Percentiles rank a stretch among this genome's conserved stretches.
phyloP scores from a whole-genome alignment of 164 flowering plant species.

The Chloranthus sessilifolius region DNA sequence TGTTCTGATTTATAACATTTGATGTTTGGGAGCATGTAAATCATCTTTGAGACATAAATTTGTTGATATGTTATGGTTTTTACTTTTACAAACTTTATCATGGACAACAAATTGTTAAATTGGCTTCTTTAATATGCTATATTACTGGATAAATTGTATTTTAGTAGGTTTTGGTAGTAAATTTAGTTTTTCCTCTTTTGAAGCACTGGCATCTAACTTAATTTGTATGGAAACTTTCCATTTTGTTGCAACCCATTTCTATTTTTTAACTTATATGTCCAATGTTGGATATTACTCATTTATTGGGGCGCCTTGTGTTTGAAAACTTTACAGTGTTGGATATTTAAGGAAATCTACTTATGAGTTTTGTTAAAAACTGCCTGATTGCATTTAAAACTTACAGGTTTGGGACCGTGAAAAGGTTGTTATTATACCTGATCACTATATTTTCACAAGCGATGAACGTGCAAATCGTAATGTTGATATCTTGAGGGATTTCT shows the following conservation, averaged over 20 bases:
- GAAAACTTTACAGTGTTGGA: background rate
- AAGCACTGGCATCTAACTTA: too few relatives aligned
- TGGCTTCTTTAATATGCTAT: too few relatives aligned
- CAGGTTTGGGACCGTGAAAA: conserved; percentile 99
- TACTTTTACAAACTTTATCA: too few relatives aligned
- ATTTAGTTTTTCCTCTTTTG: too few relatives aligned
- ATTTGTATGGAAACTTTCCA: too few relatives aligned
- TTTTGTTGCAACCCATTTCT: background rate
- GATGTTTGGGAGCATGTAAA: too few relatives aligned
- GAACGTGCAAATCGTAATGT: conserved; percentile 97
- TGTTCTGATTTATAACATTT: too few relatives aligned
- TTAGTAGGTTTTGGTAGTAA: too few relatives aligned
- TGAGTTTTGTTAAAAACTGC: background rate
- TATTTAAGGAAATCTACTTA: background rate
- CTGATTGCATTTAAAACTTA: conserved; percentile 8
- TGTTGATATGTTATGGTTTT: too few relatives aligned
- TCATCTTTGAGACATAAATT: too few relatives aligned
- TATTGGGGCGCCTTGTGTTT: background rate
- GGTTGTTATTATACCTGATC: conserved; percentile 92
- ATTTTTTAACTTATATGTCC: background rate
- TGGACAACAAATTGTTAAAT: too few relatives aligned
- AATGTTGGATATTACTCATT: background rate
- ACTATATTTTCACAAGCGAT: conserved; percentile 90
- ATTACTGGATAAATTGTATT: too few relatives aligned
- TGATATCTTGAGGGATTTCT: conserved; percentile 88